phyloP scores from a whole-genome alignment of 192 early-diverging fungal genomes.

The Piromyces finnis region DNA sequence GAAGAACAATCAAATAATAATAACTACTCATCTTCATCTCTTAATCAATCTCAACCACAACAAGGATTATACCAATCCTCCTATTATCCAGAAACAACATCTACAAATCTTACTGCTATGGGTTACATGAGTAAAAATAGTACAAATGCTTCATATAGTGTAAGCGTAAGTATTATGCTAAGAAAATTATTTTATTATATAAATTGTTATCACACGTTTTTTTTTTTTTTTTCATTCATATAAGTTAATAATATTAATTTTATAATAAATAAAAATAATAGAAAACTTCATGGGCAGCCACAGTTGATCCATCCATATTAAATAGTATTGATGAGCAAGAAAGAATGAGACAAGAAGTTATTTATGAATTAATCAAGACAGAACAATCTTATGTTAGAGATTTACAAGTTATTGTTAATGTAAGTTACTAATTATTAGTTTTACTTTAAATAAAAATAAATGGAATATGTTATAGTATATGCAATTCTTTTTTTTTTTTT shows the following conservation, averaged over 20 bases:
- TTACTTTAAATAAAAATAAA: too few relatives aligned
- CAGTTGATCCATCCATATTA: constrained; percentile 19
- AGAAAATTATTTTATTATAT: too few relatives aligned
- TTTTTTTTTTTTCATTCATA: too few relatives aligned
- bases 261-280: background rate
- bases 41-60: background rate
- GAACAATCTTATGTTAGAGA: constrained; percentile 57
- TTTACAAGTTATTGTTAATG: constrained; percentile 51
- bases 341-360: constrained; percentile 59
- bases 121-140: too few relatives aligned
- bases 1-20: background rate
- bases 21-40: background rate
- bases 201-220: too few relatives aligned
- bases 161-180: too few relatives aligned
- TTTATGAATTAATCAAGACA: constrained; percentile 59
- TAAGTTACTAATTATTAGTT: constrained; percentile 6
- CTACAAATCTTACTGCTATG: too few relatives aligned
- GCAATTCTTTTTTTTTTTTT: too few relatives aligned
- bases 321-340: constrained; percentile 34
- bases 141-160: too few relatives aligned
- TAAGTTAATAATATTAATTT: background rate
- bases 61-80: too few relatives aligned
- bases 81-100: too few relatives aligned
- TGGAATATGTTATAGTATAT: too few relatives aligned
- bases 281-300: constrained; percentile 18